phyloP scores from a whole-genome alignment of 2,329 filamentous ascomycete species.

The Sphaerulina vaccinii region DNA sequence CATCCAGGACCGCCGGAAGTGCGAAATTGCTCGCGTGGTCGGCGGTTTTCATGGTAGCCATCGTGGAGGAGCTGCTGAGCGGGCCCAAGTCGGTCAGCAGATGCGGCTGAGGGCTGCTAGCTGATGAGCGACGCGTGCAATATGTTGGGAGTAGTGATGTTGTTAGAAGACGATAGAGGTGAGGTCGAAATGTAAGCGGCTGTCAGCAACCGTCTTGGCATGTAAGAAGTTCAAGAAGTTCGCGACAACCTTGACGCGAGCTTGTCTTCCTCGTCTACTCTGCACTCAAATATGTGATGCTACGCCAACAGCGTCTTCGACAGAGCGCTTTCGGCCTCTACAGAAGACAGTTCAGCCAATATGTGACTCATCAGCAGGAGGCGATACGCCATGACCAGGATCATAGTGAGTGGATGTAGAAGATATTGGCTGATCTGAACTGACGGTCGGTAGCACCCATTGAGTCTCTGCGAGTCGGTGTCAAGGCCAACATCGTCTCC shows the following conservation, averaged over 20 bases:
- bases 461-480: constrained; percentile 27
- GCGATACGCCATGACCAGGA: neutral
- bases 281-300: constrained; percentile 23
- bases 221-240: no score
- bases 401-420: no score
- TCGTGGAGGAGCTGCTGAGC: neutral
- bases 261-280: neutral
- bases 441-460: constrained; percentile 30
- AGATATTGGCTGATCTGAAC: neutral
- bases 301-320: constrained; percentile 21
- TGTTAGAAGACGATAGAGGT: neutral
- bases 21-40: neutral
- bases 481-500: constrained; percentile 55
- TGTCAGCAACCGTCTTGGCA: no score
- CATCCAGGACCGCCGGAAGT: neutral
- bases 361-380: constrained; percentile 4
- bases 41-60: neutral
- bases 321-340: constrained; percentile 19
- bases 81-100: neutral
- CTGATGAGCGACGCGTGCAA: neutral
- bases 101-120: neutral
- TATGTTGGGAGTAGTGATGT: neutral
- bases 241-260: neutral
- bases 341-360: constrained; percentile 6
- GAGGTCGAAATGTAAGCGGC: neutral